A percentile compares a stretch with the other conserved stretches of the same genome.
These are phyloP conservation scores for Myochromella boudieri DNA, from an alignment of 768 basidiomycete species.

Conservation along the genomic window DNA sequence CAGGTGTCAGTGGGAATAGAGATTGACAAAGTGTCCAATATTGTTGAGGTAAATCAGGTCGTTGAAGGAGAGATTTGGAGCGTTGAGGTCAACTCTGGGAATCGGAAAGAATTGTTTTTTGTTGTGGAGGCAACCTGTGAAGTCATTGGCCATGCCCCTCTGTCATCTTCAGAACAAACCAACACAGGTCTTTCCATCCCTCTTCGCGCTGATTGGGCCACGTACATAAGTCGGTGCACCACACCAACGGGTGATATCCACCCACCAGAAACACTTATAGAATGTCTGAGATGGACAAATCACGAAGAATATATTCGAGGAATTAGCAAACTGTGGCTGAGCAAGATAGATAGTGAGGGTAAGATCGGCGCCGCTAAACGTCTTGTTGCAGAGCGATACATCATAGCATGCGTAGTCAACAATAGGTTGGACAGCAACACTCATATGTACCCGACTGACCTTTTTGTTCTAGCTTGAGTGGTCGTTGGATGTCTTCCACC, in stretches of 20 bases:
- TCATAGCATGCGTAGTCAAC: slow-evolving; percentile 68
- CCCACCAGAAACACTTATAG: slow-evolving; percentile 30
- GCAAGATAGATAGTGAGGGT: slow-evolving; percentile 42
- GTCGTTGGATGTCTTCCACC: slow-evolving; percentile 63
- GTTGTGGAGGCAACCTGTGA: slow-evolving; percentile 76
- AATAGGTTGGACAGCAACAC: slow-evolving; percentile 51
- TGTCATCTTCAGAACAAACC: neutral
- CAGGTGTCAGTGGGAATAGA: slow-evolving; percentile 50
- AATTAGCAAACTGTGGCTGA: slow-evolving; percentile 67
- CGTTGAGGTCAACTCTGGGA: slow-evolving; percentile 33
- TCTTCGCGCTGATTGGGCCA: slow-evolving; percentile 66
- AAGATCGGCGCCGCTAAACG: slow-evolving; percentile 39
- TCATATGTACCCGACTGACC: neutral
- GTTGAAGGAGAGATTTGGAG: slow-evolving; percentile 62
- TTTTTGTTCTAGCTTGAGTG: slow-evolving; percentile 53
- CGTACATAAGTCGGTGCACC: slow-evolving; percentile 41
- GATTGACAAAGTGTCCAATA: slow-evolving; percentile 25
- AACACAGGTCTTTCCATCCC: slow-evolving; percentile 1
- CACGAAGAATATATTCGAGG: slow-evolving; percentile 69
- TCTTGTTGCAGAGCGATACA: slow-evolving; percentile 58
- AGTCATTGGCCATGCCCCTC: slow-evolving; percentile 49
- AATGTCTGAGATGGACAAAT: slow-evolving; percentile 62
- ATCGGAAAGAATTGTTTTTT: slow-evolving; percentile 39
- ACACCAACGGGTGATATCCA: slow-evolving; percentile 9
- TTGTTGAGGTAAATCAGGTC: slow-evolving; percentile 53